phyloP scores from a whole-genome alignment of 1,139 yeast species.

The Magnusiomyces fungicola region DNA sequence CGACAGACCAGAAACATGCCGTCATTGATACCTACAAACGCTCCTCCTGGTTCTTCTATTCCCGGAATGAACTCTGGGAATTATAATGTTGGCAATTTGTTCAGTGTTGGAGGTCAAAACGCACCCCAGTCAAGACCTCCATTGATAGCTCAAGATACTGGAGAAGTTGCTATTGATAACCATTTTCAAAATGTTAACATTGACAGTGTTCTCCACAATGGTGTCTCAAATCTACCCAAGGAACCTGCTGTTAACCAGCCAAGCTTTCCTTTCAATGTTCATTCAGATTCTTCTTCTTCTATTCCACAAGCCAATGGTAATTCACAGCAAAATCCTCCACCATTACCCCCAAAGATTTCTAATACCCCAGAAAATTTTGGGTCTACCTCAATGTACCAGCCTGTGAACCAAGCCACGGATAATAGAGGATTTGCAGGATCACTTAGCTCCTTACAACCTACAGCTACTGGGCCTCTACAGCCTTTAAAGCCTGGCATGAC shows the following conservation, averaged over 20 bases:
- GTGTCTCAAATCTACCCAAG: constrained; percentile 27
- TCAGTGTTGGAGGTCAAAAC: constrained; percentile 8
- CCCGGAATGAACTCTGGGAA: constrained; percentile 7
- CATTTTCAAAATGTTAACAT: constrained; percentile 35
- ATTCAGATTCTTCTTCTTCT: constrained; percentile 9
- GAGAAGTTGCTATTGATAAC: constrained; percentile 29
- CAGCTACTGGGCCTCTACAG: constrained; percentile 4
- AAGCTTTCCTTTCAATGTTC: constrained; percentile 1
- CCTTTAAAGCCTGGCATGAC: not conserved
- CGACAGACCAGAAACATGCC: constrained; percentile 25
- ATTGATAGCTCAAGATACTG: constrained; percentile 14
- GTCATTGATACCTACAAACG: constrained; percentile 7
- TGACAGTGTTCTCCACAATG: constrained; percentile 34
- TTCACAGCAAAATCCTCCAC: constrained; percentile 13
- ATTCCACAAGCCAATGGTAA: constrained; percentile 8
- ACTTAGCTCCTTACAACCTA: not conserved
- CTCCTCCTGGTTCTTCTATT: constrained; percentile 6
- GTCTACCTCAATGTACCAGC: not conserved
- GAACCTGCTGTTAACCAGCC: constrained; percentile 15
- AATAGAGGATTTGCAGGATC: not conserved
- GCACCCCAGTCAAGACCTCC: constrained; percentile 4
- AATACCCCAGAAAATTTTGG: constrained; percentile 4
- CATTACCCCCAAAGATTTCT: constrained; percentile 12
- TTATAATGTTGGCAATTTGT: constrained; percentile 13
- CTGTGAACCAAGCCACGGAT: not conserved